Evolutionary conservation across 2,329 filamentous ascomycete species (phyloP).

Genomic region (Penicillium frequentans): DNA sequence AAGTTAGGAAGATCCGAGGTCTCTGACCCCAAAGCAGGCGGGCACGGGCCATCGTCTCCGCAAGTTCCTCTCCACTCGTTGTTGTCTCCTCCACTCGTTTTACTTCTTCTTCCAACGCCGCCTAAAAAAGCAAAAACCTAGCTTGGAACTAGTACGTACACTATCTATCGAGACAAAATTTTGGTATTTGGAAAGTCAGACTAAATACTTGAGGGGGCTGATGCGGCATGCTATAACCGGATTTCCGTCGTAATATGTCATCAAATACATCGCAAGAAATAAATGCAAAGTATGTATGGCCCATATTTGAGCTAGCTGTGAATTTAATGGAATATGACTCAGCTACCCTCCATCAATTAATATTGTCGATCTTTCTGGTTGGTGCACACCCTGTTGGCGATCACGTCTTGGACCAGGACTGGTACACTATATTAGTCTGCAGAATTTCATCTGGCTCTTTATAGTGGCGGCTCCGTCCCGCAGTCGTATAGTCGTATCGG

Average conservation of each 20-base stretch:
- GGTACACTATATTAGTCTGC: conserved; percentile 8
- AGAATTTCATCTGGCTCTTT: conserved; percentile 14
- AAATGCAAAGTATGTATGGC: no score
- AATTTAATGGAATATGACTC: neutral
- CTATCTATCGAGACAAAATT: neutral
- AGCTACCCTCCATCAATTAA: neutral
- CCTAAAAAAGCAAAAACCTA: neutral
- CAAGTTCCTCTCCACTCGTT: conserved; percentile 2
- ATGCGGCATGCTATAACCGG: conserved; percentile 5
- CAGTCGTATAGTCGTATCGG: conserved; percentile 21
- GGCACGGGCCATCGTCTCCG: conserved; percentile 7
- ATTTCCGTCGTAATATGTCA: neutral
- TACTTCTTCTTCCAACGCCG: neutral
- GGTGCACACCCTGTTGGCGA: conserved; percentile 23
- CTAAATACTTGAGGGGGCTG: no score
- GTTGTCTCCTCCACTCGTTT: neutral
- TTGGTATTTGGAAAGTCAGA: neutral
- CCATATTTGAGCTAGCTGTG: neutral
- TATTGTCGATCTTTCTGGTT: conserved; percentile 15
- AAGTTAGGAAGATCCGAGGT: neutral
- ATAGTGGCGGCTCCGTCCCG: conserved; percentile 1
- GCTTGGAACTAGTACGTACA: neutral
- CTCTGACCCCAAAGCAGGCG: conserved; percentile 1
- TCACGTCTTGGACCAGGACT: conserved; percentile 2
- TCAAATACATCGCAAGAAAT: neutral